These are phyloP conservation scores for Saccharomyces cerevisiae DNA, from an alignment of 805 yeast species.

Conservation along the genomic window DNA sequence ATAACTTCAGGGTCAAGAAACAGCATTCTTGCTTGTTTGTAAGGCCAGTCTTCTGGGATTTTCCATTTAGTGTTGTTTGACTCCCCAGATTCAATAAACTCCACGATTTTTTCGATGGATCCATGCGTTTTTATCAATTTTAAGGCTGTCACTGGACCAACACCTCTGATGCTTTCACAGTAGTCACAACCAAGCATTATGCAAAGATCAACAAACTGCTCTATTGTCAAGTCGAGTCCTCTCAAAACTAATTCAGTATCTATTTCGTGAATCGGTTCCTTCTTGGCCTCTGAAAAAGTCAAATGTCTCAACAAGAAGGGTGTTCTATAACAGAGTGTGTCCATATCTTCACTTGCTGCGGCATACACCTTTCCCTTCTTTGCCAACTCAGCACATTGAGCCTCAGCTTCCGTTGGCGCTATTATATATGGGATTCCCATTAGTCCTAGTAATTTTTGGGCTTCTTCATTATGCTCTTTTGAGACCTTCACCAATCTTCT, in stretches of 20 bases:
- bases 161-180: slow-evolving; percentile 89
- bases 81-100: slow-evolving; percentile 40
- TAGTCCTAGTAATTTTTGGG: slow-evolving; percentile 63
- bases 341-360: slow-evolving; percentile 99
- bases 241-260: slow-evolving; percentile 58
- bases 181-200: slow-evolving; percentile 94
- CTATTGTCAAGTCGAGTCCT: slow-evolving; percentile 65
- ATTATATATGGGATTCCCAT: slow-evolving; percentile 94
- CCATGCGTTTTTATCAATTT: slow-evolving; percentile 83
- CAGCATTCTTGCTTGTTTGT: slow-evolving; percentile 73
- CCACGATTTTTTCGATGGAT: slow-evolving; percentile 69
- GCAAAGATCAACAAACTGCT: slow-evolving; percentile 82
- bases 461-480: slow-evolving; percentile 87
- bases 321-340: slow-evolving; percentile 86
- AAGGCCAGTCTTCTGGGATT: slow-evolving; percentile 94
- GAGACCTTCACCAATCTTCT: slow-evolving; percentile 86
- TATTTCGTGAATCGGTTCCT: slow-evolving; percentile 84
- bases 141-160: slow-evolving; percentile 91
- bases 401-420: slow-evolving; percentile 98
- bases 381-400: slow-evolving; percentile 93
- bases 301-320: slow-evolving; percentile 78
- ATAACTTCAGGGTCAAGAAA: slow-evolving; percentile 77
- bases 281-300: slow-evolving; percentile 89
- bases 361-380: slow-evolving; percentile 87
- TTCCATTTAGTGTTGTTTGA: slow-evolving; percentile 64